phyloP scores from a whole-genome alignment of 2,329 filamentous ascomycete genomes.

The Hymenoscyphus infarciens region DNA sequence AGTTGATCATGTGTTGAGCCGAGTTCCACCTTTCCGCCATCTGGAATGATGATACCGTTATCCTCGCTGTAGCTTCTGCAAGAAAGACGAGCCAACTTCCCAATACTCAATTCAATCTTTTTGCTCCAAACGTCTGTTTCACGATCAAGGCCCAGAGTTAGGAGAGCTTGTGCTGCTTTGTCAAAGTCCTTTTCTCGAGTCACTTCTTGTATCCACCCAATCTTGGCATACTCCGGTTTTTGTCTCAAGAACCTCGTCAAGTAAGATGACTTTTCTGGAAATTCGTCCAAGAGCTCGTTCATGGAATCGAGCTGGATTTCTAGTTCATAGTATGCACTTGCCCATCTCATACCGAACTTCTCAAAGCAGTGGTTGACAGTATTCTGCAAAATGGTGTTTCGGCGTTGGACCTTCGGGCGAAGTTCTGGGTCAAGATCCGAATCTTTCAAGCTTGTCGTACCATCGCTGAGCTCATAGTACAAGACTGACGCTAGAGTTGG shows the following conservation, averaged over 20 bases:
- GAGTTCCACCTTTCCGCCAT: slow-evolving; percentile 38
- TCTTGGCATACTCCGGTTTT: slow-evolving; percentile 66
- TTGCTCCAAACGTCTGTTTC: slow-evolving; percentile 88
- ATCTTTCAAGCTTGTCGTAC: slow-evolving; percentile 6
- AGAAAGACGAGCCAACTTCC: slow-evolving; percentile 75
- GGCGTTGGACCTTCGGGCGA: background rate
- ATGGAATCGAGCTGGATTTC: slow-evolving; percentile 66
- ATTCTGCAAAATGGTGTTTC: slow-evolving; percentile 24
- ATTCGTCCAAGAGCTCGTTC: slow-evolving; percentile 66
- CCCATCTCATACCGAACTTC: slow-evolving; percentile 49
- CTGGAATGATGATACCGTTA: slow-evolving; percentile 30
- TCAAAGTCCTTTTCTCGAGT: slow-evolving; percentile 70
- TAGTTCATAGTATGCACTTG: slow-evolving; percentile 74
- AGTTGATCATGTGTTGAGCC: slow-evolving; percentile 29
- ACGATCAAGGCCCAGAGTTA: slow-evolving; percentile 63
- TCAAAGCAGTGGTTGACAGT: slow-evolving; percentile 43
- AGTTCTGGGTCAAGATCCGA: background rate
- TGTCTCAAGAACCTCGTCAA: slow-evolving; percentile 77
- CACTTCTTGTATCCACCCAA: slow-evolving; percentile 95
- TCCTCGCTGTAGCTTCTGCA: slow-evolving; percentile 44
- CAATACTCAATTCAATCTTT: slow-evolving; percentile 85
- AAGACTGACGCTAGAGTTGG: slow-evolving; percentile 53
- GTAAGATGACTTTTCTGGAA: slow-evolving; percentile 63
- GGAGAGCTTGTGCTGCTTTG: slow-evolving; percentile 67
- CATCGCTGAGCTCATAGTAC: slow-evolving; percentile 26